Evolutionary conservation across 2,329 filamentous ascomycete species (phyloP).

Genomic region (Parasarocladium wereldwijsianum): DNA sequence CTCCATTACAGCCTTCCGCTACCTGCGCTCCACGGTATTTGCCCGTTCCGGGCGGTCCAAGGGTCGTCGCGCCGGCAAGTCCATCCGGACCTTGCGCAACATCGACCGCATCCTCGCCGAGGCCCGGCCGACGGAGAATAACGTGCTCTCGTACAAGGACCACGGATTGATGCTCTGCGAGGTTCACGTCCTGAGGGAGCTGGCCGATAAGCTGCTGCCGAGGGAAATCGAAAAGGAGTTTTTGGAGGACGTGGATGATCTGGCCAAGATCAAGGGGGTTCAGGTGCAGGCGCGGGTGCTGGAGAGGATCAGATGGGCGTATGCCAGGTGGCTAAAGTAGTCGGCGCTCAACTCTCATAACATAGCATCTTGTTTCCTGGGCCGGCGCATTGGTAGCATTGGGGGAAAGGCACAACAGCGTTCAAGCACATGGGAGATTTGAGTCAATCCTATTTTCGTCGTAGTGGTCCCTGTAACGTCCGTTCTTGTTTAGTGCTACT

Average conservation of each 20-base stretch:
- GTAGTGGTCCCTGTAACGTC: no score
- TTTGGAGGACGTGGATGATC: conserved; percentile 71
- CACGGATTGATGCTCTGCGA: conserved; percentile 84
- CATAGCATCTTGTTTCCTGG: no score
- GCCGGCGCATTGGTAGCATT: no score
- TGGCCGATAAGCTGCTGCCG: conserved; percentile 48
- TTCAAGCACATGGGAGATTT: no score
- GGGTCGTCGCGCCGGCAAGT: conserved; percentile 51
- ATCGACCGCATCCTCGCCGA: conserved; percentile 68
- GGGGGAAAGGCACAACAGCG: no score
- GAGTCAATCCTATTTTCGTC: no score
- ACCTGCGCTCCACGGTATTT: conserved; percentile 55
- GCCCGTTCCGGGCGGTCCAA: conserved; percentile 53
- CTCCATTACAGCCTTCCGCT: conserved; percentile 58
- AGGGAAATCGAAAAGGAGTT: conserved; percentile 70
- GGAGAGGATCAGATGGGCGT: conserved; percentile 80
- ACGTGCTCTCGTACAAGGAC: conserved; percentile 76
- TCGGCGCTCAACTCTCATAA: no score
- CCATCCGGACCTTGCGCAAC: conserved; percentile 68
- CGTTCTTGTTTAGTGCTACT: no score
- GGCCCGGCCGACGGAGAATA: conserved; percentile 55
- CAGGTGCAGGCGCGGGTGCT: conserved; percentile 65
- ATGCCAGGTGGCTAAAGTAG: conserved; percentile 56
- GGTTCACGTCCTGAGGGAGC: conserved; percentile 64
- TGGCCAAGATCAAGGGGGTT: conserved; percentile 71